Evolutionary conservation across 2,329 filamentous ascomycete species (phyloP), one percentile per base, ranked within the genome.

Genomic region (Cytospora paraplurivora): DNA sequence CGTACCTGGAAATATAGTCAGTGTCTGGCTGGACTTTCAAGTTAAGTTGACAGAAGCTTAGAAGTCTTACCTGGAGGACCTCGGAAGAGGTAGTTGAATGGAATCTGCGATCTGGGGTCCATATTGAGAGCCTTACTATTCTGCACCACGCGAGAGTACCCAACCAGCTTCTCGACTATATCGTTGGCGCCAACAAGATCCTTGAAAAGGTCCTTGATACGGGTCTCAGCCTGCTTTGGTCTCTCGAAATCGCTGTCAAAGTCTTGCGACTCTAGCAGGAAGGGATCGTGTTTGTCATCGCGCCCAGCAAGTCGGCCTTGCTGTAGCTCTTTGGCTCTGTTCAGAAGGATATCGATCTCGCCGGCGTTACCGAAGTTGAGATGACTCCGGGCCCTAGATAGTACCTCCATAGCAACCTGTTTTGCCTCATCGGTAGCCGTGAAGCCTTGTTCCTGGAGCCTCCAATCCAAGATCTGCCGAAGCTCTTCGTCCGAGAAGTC

Each of bases 311-410:
- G 37, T 1, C 75, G 67, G 6, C 65, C 67, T 56, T 77, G 74
- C 47, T 77, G 72, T 0, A 71, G 68, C 4, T 64, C 66, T 65
- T 89, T 90, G 0, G 87, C 83, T 1, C 72, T 71, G 57, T 84
- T 79, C 0, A 91, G 76, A 0, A 92, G 71, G 15, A 83, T 89
- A 52, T 94, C 89, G 21, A 94, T 84, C 67, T 92, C 89, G 0
- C 88, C 85, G 0, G 85, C 89, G 68, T 94, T 93, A 0, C 90
- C 85, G 71, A 90, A 91, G 66, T 89, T 83, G 0, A 82, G 82
- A 0, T 84, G 79, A 66, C 88, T 88, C 0, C 88, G 82, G 2
- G 83, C 82, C 2, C 87, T 80, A 5, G 75, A 74, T 0, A 93
- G 77, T 19, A 88, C 78, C 6, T 88, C 85, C 62, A 87, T 75